Base-by-base conservation (phyloP, 1,284 basidiomycete species). In the Puccinia novopanici region DNA sequence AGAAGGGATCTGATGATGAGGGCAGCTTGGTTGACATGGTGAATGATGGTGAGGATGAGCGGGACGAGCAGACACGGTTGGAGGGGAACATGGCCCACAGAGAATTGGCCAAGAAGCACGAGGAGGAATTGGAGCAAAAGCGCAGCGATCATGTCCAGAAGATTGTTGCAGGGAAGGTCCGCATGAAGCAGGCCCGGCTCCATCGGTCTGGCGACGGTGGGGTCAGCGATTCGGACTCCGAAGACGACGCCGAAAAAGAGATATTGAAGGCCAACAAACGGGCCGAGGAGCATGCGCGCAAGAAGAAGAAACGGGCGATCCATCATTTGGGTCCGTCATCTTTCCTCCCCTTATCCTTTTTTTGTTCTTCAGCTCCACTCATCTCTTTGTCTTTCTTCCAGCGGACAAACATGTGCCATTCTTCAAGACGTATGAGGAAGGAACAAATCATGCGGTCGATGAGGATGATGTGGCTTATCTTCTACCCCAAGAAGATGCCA, bases 361-460 rank as follows among this genome's bases (percentile, higher is more conserved):
- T 10, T 13, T 27, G 42, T 30, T 57, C 34, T 75, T 3, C 8
- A 52, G 40, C 42, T 30, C 45, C 13, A 22, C 22, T 8, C 19
- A 40, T 19, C 15, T n/a, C 24, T 8, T 72, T 30, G 40, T 24
- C 34, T 15, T 73, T 48, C 17, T 24, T 73, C 22, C 71, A 74
- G 40, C 72, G 22, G 34, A 61, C 6, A 80, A 80, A 73, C 78
- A 80, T 55, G 55, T 13, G 17, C 48, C 78, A 19, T 80, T 80
- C 61, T 80, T 67, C 37, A 80, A 73, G 40, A 73, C 78, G 55
- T 80, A 80, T 45, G 70, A 80, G 37, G 78, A 80, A 52, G 70
- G 68, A 13, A 80, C 78, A 0, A 65, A n/a, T 57, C 65, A 70
- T 27, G 34, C 48, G 27, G 34, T 65, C 19, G 78, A 80, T 54